Percentiles rank a stretch among this genome's conserved stretches.
phyloP scores from a whole-genome alignment of 2,329 filamentous ascomycete species.

The Cladophialophora carrionii region DNA sequence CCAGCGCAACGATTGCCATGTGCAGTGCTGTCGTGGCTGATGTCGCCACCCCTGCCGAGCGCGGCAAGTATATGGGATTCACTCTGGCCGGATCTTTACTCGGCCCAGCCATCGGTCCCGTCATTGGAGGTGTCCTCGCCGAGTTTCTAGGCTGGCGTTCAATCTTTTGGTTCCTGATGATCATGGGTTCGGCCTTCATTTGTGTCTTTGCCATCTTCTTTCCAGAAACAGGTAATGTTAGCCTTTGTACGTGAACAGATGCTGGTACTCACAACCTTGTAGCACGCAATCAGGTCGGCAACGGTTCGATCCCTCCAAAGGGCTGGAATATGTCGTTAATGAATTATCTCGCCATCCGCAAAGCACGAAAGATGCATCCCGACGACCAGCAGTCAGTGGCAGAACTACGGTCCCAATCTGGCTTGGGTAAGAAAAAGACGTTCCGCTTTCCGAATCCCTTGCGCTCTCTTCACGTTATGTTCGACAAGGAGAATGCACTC shows the following conservation, averaged over 20 bases:
- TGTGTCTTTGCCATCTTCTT: conserved; percentile 42
- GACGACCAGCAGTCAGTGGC: conserved; percentile 11
- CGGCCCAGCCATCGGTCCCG: conserved; percentile 52
- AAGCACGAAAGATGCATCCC: conserved; percentile 26
- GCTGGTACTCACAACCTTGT: conserved; percentile 1
- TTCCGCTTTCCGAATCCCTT: conserved; percentile 50
- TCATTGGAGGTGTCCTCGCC: conserved; percentile 48
- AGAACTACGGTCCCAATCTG: neutral
- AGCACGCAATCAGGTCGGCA: conserved; percentile 44
- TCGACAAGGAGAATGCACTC: conserved; percentile 45
- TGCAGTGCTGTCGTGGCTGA: conserved; percentile 48
- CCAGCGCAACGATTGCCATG: conserved; percentile 48
- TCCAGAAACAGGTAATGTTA: conserved; percentile 43
- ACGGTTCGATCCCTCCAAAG: conserved; percentile 47
- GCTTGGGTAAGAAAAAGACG: conserved; percentile 17
- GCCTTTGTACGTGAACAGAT: neutral
- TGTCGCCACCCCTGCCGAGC: conserved; percentile 45
- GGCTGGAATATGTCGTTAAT: conserved; percentile 44
- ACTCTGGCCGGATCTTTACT: conserved; percentile 45
- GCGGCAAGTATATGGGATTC: conserved; percentile 50
- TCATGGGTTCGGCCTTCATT: conserved; percentile 48
- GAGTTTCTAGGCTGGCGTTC: conserved; percentile 56
- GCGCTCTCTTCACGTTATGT: conserved; percentile 44
- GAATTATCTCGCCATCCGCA: conserved; percentile 38
- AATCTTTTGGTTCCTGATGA: conserved; percentile 60